Percentiles rank a stretch among this genome's conserved stretches.
Conservation (phyloP, 2,329 filamentous ascomycete species). For the Ampelomyces quisqualis region DNA sequence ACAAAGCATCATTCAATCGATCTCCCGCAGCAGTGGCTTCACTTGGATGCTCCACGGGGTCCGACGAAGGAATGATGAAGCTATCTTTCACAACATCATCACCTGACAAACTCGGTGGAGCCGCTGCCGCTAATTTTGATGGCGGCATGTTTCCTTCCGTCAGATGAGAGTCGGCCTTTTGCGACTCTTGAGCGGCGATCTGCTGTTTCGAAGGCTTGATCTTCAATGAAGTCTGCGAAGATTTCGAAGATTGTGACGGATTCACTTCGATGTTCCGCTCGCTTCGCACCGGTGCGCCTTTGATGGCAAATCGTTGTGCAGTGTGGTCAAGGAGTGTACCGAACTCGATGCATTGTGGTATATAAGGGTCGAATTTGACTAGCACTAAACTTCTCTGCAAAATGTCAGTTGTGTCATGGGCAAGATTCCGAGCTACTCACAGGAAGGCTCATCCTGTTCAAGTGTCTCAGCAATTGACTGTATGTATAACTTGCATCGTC, state of each 20-base stretch:
- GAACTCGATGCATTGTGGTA: slow-evolving; percentile 48
- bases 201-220: slow-evolving; percentile 53
- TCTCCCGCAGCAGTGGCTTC: background rate
- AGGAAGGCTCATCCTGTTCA: slow-evolving; percentile 54
- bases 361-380: slow-evolving; percentile 48
- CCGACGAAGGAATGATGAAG: slow-evolving; percentile 22
- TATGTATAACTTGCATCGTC: slow-evolving; percentile 66
- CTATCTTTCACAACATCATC: slow-evolving; percentile 34
- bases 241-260: slow-evolving; percentile 5
- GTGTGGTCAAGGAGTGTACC: slow-evolving; percentile 52
- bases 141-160: slow-evolving; percentile 34
- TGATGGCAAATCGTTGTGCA: slow-evolving; percentile 61
- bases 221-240: slow-evolving; percentile 47
- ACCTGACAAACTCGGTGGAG: slow-evolving; percentile 6
- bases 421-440: slow-evolving; percentile 39
- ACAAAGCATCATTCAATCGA: slow-evolving; percentile 57
- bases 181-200: slow-evolving; percentile 38
- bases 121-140: slow-evolving; percentile 6
- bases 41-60: slow-evolving; percentile 1
- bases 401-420: slow-evolving; percentile 1
- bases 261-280: slow-evolving; percentile 3
- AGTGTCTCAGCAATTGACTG: slow-evolving; percentile 60
- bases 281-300: slow-evolving; percentile 48
- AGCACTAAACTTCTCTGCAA: slow-evolving; percentile 51
- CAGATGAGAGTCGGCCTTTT: slow-evolving; percentile 41